Evolutionary conservation across 2,329 filamentous ascomycete species (phyloP).

Genomic region (Epichloe uncinata): DNA sequence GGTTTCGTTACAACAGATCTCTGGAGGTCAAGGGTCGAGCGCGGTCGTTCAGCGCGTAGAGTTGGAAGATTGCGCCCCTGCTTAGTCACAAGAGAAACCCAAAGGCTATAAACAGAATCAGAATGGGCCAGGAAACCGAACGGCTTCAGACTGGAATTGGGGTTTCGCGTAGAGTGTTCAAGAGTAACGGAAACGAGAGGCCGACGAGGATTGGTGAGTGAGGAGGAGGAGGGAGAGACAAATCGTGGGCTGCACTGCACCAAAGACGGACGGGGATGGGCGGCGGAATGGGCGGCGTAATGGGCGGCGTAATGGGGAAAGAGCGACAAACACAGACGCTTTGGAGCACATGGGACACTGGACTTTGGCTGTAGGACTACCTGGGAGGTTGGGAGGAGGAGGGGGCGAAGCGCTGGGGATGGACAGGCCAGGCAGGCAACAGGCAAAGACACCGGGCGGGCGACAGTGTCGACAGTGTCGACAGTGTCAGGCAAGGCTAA

Average conservation of each 20-base stretch:
- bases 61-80: conserved; percentile 7
- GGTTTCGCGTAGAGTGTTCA: conserved; percentile 6
- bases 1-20: conserved; percentile 14
- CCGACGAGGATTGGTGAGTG: conserved; percentile 2
- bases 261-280: conserved; percentile 16
- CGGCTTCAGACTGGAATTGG: neutral
- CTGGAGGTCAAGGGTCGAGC: conserved; percentile 7
- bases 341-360: neutral
- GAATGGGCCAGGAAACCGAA: neutral
- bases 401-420: neutral
- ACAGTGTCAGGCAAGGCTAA: no score
- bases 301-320: conserved; percentile 15
- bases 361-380: neutral
- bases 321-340: conserved; percentile 20
- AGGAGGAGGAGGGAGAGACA: conserved; percentile 11
- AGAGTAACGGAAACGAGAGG: conserved; percentile 6
- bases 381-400: neutral
- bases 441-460: neutral
- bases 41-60: conserved; percentile 14
- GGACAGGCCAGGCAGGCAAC: neutral
- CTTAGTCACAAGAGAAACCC: conserved; percentile 6
- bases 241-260: conserved; percentile 17
- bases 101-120: conserved; percentile 6
- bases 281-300: conserved; percentile 9
- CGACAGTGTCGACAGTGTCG: neutral